phyloP scores from a whole-genome alignment of 306 rosid species.

The Lathyrus oleraceus region DNA sequence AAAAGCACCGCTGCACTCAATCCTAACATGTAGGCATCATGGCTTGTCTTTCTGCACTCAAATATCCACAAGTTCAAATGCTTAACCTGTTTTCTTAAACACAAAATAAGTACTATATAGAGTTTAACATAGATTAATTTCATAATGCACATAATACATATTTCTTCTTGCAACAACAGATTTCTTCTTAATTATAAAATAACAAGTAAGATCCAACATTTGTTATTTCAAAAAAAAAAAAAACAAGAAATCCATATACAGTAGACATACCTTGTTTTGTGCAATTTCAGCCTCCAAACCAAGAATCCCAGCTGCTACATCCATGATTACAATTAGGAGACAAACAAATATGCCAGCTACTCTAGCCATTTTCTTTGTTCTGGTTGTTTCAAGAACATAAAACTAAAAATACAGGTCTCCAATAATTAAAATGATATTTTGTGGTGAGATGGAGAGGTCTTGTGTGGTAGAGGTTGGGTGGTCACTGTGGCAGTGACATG shows the following conservation, averaged over 20 bases:
- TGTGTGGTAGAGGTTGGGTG: too few species aligned
- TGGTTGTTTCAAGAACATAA: background rate
- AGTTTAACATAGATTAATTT: constrained; percentile 9
- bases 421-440: too few species aligned
- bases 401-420: too few species aligned
- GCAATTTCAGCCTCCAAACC: constrained; percentile 86
- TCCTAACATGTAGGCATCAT: constrained; percentile 77
- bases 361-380: constrained; percentile 53
- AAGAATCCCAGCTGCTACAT: constrained; percentile 85
- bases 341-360: constrained; percentile 63
- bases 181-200: too few species aligned
- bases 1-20: constrained; percentile 70
- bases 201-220: too few species aligned
- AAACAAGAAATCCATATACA: too few species aligned
- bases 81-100: constrained; percentile 62
- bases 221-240: too few species aligned
- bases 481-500: too few species aligned
- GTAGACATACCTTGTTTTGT: constrained; percentile 91
- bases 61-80: constrained; percentile 85
- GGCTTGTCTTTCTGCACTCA: constrained; percentile 90
- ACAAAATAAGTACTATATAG: background rate
- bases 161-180: background rate
- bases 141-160: background rate
- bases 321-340: constrained; percentile 65
- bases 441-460: too few species aligned